Evolutionary conservation across 352 stramenopile genomes (phyloP), one percentile per base, ranked within the genome.

Genomic region (Pythium guiyangense): DNA sequence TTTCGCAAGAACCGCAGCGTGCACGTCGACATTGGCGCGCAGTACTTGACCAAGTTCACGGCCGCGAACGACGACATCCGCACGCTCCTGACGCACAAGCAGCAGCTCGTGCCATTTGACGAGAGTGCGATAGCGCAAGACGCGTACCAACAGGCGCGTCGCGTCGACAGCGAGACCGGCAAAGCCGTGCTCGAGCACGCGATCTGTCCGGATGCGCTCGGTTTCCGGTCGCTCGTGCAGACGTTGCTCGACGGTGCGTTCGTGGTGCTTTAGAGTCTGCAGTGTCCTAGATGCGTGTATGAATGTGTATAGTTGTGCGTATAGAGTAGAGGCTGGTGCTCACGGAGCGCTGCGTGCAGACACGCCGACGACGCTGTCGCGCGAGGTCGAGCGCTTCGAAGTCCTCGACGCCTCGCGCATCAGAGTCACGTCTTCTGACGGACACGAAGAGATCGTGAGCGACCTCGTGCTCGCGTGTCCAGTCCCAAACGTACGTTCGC

Each of bases 391-490:
- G 52, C 72, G 65, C 31, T 84, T 89, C 48, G 62, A 88, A 34
- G 60, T 88, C 17, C 49, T 88, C 22, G 67, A 86, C 43, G 66
- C 68, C 5, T 68, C 72, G 29, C 62, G 59, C 9, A 77, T 91
- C 35, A 71, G 72, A 47, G 74, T 87, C 39, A 64, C 59, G 14
- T 67, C 78, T 0, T 69, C 44, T 0, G 62, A 77, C 22, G 78
- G 77, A 3, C 54, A 70, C 6, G 59, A 84, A 57, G 68, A 75
- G 59, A 74, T 86, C 48, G 81, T 89, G 20, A 75, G 72, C n/a
- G 64, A 83, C 26, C 53, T 91, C 47, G 78, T 91, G 53, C 66
- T 91, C 37, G 87, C 78, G 26, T 91, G 81, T 47, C 79, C 81
- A 18, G 73, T 84, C 18, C 77, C 81, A 1, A 77, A 77, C 34